phyloP scores from a whole-genome alignment of 2,329 filamentous ascomycete genomes.

The Pseudogymnoascus destructans region DNA sequence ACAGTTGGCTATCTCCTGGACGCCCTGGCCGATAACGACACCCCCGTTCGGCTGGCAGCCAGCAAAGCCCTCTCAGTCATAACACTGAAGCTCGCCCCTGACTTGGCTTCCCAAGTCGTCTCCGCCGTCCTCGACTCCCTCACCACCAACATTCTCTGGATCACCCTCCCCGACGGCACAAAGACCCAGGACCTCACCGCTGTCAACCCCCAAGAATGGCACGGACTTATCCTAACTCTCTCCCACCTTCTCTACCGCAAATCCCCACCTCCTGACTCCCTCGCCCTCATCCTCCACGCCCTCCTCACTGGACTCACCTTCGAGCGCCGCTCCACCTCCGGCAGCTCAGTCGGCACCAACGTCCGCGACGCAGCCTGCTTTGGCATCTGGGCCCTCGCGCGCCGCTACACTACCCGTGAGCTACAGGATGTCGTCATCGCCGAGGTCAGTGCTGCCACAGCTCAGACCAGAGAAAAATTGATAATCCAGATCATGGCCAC shows the following conservation, averaged over 20 bases:
- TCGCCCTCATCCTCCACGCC: slow-evolving; percentile 63
- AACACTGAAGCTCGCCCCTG: slow-evolving; percentile 61
- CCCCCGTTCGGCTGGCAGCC: slow-evolving; percentile 76
- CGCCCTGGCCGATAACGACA: slow-evolving; percentile 72
- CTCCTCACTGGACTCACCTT: slow-evolving; percentile 72
- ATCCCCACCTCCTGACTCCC: slow-evolving; percentile 57
- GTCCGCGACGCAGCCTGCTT: slow-evolving; percentile 94
- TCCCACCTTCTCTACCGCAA: slow-evolving; percentile 76
- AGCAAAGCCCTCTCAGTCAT: slow-evolving; percentile 88
- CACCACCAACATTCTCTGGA: slow-evolving; percentile 44
- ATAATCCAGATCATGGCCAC: slow-evolving; percentile 68
- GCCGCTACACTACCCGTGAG: slow-evolving; percentile 73
- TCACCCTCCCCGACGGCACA: slow-evolving; percentile 28
- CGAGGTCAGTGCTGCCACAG: slow-evolving; percentile 16
- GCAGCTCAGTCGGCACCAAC: slow-evolving; percentile 75
- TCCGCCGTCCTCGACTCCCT: slow-evolving; percentile 69
- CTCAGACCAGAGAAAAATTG: slow-evolving; percentile 32
- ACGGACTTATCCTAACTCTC: slow-evolving; percentile 78
- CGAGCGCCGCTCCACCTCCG: slow-evolving; percentile 74
- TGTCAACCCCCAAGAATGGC: slow-evolving; percentile 78
- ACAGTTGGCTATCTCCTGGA: slow-evolving; percentile 73
- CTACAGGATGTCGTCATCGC: slow-evolving; percentile 46
- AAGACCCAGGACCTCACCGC: slow-evolving; percentile 49
- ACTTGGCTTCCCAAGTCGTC: slow-evolving; percentile 77
- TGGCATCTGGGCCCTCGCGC: slow-evolving; percentile 82